Evolutionary conservation across 768 basidiomycete species (phyloP).

Genomic region (Basidioascus undulatus): DNA sequence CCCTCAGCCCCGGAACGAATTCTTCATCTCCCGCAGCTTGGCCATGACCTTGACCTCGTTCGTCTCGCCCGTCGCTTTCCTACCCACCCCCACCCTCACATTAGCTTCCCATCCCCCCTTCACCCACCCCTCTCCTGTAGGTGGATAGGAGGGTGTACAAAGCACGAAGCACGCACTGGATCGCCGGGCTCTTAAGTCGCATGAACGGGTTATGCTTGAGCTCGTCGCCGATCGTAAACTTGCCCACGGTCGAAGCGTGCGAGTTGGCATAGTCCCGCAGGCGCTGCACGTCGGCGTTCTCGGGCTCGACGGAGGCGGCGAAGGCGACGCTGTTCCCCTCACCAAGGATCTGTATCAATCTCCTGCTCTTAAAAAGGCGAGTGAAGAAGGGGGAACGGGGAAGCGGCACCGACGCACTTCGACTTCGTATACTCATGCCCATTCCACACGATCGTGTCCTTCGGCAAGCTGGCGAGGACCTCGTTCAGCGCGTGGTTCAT

Average conservation of each 20-base stretch:
- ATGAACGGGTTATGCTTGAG: slow-evolving; percentile 92
- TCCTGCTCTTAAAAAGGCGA: slow-evolving; percentile 6
- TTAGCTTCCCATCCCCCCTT: neutral
- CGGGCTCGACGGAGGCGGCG: slow-evolving; percentile 16
- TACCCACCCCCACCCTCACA: neutral
- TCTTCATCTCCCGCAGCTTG: slow-evolving; percentile 58
- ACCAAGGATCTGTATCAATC: slow-evolving; percentile 43
- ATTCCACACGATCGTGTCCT: slow-evolving; percentile 38
- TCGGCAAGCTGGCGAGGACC: slow-evolving; percentile 41
- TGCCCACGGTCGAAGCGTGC: slow-evolving; percentile 45
- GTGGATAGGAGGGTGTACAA: neutral
- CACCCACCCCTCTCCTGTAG: neutral
- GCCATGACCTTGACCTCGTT: slow-evolving; percentile 42
- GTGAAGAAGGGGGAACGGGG: neutral
- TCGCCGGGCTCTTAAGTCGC: slow-evolving; percentile 38
- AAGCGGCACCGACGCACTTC: neutral
- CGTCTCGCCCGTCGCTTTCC: slow-evolving; percentile 26
- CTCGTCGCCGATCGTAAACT: slow-evolving; percentile 77
- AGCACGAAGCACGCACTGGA: slow-evolving; percentile 30
- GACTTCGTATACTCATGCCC: neutral
- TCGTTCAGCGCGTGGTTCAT: slow-evolving; percentile 57
- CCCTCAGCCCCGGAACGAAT: slow-evolving; percentile 51
- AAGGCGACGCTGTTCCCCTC: too few relatives aligned
- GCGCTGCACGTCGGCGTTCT: slow-evolving; percentile 34
- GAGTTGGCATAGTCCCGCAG: slow-evolving; percentile 33